Percentiles rank a stretch among this genome's conserved stretches.
Conservation (phyloP, 2,329 filamentous ascomycete species). For the Chaetomium olivaceum region DNA sequence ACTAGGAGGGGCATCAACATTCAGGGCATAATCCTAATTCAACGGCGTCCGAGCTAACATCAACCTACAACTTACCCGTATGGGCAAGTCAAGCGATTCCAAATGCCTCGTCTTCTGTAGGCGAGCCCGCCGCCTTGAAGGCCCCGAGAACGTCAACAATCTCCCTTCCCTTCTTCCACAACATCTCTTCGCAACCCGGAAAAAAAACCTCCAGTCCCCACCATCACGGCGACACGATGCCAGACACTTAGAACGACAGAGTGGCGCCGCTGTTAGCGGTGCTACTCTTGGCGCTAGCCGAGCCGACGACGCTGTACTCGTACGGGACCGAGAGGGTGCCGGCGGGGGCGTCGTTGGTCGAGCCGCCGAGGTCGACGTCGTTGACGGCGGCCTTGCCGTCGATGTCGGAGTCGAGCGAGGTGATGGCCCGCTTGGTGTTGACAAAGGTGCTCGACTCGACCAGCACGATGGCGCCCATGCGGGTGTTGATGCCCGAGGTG, state of each 20-base stretch:
- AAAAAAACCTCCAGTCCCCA: background rate
- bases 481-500: slow-evolving; percentile 15
- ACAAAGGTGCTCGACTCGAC: slow-evolving; percentile 15
- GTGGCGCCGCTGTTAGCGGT: background rate
- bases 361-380: slow-evolving; percentile 16
- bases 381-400: slow-evolving; percentile 4
- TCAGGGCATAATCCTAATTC: background rate
- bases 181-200: background rate
- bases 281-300: slow-evolving; percentile 2
- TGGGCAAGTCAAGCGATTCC: background rate
- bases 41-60: background rate
- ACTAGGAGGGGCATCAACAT: background rate
- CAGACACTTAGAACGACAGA: background rate
- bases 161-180: background rate
- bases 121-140: background rate
- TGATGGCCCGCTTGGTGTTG: slow-evolving; percentile 13
- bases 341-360: slow-evolving; percentile 10
- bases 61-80: too few species aligned
- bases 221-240: background rate
- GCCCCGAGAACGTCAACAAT: background rate
- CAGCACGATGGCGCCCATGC: slow-evolving; percentile 11
- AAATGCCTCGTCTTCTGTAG: background rate
- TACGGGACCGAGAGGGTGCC: slow-evolving; percentile 6
- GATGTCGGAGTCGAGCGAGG: slow-evolving; percentile 11
- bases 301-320: slow-evolving; percentile 9